Conservation (phyloP, 495 filamentous ascomycete genomes). For the Penicillium manginii region DNA sequence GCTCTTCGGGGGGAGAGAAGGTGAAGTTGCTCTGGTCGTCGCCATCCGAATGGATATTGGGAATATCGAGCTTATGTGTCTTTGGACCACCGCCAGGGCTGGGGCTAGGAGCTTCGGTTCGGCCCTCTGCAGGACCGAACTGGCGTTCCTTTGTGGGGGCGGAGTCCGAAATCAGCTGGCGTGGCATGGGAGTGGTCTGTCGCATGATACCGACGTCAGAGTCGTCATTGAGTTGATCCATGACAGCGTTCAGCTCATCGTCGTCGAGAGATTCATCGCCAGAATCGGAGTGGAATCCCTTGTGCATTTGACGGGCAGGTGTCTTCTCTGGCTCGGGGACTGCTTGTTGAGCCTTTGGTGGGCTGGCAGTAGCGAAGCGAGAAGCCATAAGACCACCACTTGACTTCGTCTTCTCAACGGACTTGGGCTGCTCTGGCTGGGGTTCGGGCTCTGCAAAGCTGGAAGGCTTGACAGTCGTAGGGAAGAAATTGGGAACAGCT, state of each 20-base stretch:
- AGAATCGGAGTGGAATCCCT: constrained; percentile 24
- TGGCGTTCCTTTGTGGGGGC: constrained; percentile 58
- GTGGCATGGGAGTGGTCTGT: constrained; percentile 46
- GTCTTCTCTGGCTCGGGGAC: constrained; percentile 13
- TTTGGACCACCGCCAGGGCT: constrained; percentile 65
- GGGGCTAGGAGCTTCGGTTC: constrained; percentile 77
- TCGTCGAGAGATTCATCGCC: constrained; percentile 59
- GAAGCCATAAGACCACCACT: constrained; percentile 42
- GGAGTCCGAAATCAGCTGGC: constrained; percentile 29
- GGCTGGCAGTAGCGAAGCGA: constrained; percentile 39
- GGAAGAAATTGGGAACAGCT: constrained; percentile 50
- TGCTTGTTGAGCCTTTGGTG: constrained; percentile 23
- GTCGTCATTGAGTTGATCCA: constrained; percentile 75
- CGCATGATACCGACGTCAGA: constrained; percentile 73
- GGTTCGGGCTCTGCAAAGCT: constrained; percentile 32
- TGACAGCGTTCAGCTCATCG: constrained; percentile 82
- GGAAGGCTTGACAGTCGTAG: constrained; percentile 45
- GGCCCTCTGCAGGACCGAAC: constrained; percentile 57
- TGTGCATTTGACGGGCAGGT: constrained; percentile 17
- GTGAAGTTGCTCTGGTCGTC: constrained; percentile 42
- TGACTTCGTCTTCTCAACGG: constrained; percentile 23
- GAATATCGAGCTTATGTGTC: constrained; percentile 47
- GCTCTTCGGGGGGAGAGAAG: constrained; percentile 46
- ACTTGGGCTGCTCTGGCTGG: constrained; percentile 1
- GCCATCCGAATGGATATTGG: constrained; percentile 46